Evolutionary conservation across 2,329 filamentous ascomycete genomes (phyloP).

Genomic region (Penicillium sp.): DNA sequence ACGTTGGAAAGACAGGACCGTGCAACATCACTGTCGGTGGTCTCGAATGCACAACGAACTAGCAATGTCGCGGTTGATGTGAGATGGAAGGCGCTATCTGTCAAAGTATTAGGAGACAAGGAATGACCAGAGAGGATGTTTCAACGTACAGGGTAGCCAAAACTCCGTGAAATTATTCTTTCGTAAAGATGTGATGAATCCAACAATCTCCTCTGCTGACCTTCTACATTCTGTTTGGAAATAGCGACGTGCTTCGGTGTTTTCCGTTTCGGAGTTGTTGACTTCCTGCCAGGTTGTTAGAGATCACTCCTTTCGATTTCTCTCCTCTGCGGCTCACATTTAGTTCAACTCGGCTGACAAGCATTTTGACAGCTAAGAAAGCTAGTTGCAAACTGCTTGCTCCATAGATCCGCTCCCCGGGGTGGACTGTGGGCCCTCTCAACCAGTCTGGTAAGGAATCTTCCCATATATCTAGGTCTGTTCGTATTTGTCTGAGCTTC

Average conservation of each 20-base stretch:
- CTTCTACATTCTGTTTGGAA: slow-evolving; percentile 47
- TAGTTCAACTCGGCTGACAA: slow-evolving; percentile 46
- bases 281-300: slow-evolving; percentile 35
- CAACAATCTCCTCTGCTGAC: slow-evolving; percentile 47
- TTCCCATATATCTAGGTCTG: slow-evolving; percentile 46
- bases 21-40: slow-evolving; percentile 45
- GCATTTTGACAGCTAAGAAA: slow-evolving; percentile 47
- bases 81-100: slow-evolving; percentile 51
- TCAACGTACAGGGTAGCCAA: slow-evolving; percentile 47
- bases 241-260: slow-evolving; percentile 48
- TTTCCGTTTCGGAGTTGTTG: slow-evolving; percentile 41
- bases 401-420: slow-evolving; percentile 37
- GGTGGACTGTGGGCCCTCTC: slow-evolving; percentile 30
- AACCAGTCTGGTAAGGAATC: slow-evolving; percentile 46
- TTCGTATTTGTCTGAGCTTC: slow-evolving; percentile 44
- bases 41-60: slow-evolving; percentile 52
- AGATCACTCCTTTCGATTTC: neutral
- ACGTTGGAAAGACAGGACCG: slow-evolving; percentile 48
- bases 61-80: slow-evolving; percentile 54
- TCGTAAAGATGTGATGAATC: slow-evolving; percentile 48
- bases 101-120: slow-evolving; percentile 6
- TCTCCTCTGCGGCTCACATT: slow-evolving; percentile 34
- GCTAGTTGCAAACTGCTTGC: slow-evolving; percentile 45
- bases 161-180: slow-evolving; percentile 51
- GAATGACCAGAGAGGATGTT: neutral